A percentile compares a stretch with the other conserved stretches of the same genome.
Evolutionary conservation across 495 filamentous ascomycete species (phyloP).

Genomic region (Penicillium taxi): DNA sequence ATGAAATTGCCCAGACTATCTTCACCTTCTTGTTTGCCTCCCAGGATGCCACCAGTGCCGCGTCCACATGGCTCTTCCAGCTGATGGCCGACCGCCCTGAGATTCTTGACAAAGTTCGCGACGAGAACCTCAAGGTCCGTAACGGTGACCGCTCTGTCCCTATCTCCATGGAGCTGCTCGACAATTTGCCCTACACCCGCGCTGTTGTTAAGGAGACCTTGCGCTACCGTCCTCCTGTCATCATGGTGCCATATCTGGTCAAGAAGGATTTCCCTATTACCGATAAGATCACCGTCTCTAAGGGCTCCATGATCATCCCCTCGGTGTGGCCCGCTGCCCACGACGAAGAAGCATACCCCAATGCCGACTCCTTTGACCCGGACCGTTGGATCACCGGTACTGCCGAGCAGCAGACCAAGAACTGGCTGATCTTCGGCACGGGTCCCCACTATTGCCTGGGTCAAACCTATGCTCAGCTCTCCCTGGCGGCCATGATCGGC

Average conservation of each 20-base stretch:
- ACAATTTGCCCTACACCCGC: slow-evolving; percentile 82
- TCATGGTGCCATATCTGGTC: slow-evolving; percentile 94
- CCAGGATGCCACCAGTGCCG: slow-evolving; percentile 92
- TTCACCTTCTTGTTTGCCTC: slow-evolving; percentile 98
- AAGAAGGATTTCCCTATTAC: slow-evolving; percentile 96
- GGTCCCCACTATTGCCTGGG: slow-evolving; percentile 96
- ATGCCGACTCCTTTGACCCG: slow-evolving; percentile 77
- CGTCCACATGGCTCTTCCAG: slow-evolving; percentile 92
- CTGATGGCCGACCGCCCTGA: slow-evolving; percentile 90
- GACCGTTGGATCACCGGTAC: slow-evolving; percentile 89
- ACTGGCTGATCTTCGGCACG: slow-evolving; percentile 94
- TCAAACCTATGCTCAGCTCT: slow-evolving; percentile 85
- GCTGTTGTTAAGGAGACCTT: slow-evolving; percentile 90
- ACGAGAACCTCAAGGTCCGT: slow-evolving; percentile 76
- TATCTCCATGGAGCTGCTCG: slow-evolving; percentile 74
- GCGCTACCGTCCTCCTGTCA: slow-evolving; percentile 90
- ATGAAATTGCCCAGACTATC: slow-evolving; percentile 87
- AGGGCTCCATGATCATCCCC: slow-evolving; percentile 92
- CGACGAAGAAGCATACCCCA: slow-evolving; percentile 85
- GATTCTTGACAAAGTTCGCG: slow-evolving; percentile 78
- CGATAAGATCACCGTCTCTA: slow-evolving; percentile 78
- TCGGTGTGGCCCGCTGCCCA: slow-evolving; percentile 85
- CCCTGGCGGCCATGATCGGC: slow-evolving; percentile 84
- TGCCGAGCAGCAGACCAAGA: slow-evolving; percentile 89
- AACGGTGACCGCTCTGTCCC: slow-evolving; percentile 66